These are phyloP conservation scores for Emergomyces orientalis DNA, from an alignment of 2,329 filamentous ascomycete species.

Conservation along the genomic window DNA sequence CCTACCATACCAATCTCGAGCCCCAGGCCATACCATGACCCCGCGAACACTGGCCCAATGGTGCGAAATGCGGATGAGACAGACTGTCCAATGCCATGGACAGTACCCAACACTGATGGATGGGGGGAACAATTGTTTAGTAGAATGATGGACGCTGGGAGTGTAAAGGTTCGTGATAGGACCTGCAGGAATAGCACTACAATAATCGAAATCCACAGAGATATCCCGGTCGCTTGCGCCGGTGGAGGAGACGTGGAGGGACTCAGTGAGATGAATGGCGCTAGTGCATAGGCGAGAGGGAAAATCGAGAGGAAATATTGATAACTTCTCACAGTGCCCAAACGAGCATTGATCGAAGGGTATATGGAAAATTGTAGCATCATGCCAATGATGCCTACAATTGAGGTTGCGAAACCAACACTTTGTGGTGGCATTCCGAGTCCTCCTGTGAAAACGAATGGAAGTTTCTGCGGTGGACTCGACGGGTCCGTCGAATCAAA, in stretches of 20 bases:
- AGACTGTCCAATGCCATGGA: conserved; percentile 51
- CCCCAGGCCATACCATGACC: conserved; percentile 48
- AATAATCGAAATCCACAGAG: conserved; percentile 57
- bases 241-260: conserved; percentile 44
- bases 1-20: conserved; percentile 47
- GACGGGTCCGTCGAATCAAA: conserved; percentile 35
- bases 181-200: conserved; percentile 61
- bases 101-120: conserved; percentile 49
- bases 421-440: conserved; percentile 60
- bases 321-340: conserved; percentile 61
- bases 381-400: conserved; percentile 65
- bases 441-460: conserved; percentile 57
- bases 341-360: conserved; percentile 54
- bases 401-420: conserved; percentile 66
- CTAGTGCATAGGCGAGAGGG: conserved; percentile 60
- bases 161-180: conserved; percentile 59
- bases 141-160: conserved; percentile 51
- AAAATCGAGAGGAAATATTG: conserved; percentile 59
- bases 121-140: conserved; percentile 53
- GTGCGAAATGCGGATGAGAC: conserved; percentile 48
- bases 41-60: conserved; percentile 47
- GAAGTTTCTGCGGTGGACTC: conserved; percentile 38
- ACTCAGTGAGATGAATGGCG: conserved; percentile 62
- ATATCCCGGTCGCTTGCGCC: conserved; percentile 30
- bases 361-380: conserved; percentile 62